Percentiles rank a stretch among this genome's conserved stretches.
Evolutionary conservation across 169 alveolate species (phyloP).

Genomic region (Plasmodium relictum): DNA sequence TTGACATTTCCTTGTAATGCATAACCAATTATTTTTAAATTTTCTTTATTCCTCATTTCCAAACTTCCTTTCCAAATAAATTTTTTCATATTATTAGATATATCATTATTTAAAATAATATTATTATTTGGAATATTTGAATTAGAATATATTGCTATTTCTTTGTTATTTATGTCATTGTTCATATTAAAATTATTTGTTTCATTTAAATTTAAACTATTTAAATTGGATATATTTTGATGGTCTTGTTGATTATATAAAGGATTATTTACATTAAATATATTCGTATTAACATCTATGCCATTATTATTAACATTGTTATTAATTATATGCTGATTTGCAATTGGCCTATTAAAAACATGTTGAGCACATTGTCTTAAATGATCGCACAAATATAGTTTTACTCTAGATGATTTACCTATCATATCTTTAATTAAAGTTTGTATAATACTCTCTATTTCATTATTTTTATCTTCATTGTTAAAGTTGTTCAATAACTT

Average conservation of each 20-base stretch:
- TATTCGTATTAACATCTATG: not conserved
- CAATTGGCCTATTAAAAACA: constrained; percentile 78
- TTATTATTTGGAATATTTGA: not conserved
- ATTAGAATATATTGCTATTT: not conserved
- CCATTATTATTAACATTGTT: constrained; percentile 4
- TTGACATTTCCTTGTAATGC: constrained; percentile 35
- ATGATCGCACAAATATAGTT: constrained; percentile 82
- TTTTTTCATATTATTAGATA: constrained; percentile 4
- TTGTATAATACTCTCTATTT: constrained; percentile 38
- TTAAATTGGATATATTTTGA: constrained; percentile 5
- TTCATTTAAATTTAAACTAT: constrained; percentile 9
- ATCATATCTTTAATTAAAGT: constrained; percentile 16
- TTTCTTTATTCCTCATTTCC: constrained; percentile 73
- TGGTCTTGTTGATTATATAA: constrained; percentile 1
- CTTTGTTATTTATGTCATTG: not conserved
- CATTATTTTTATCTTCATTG: constrained; percentile 24
- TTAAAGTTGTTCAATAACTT: not conserved
- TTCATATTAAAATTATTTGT: not conserved
- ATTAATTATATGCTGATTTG: not conserved
- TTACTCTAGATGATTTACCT: constrained; percentile 44
- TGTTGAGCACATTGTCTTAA: constrained; percentile 84
- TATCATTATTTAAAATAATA: not conserved
- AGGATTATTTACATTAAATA: not conserved
- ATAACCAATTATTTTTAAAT: constrained; percentile 30
- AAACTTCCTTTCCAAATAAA: constrained; percentile 58